Evolutionary conservation across 1,284 basidiomycete species (phyloP).

Genomic region (Malassezia sp.): DNA sequence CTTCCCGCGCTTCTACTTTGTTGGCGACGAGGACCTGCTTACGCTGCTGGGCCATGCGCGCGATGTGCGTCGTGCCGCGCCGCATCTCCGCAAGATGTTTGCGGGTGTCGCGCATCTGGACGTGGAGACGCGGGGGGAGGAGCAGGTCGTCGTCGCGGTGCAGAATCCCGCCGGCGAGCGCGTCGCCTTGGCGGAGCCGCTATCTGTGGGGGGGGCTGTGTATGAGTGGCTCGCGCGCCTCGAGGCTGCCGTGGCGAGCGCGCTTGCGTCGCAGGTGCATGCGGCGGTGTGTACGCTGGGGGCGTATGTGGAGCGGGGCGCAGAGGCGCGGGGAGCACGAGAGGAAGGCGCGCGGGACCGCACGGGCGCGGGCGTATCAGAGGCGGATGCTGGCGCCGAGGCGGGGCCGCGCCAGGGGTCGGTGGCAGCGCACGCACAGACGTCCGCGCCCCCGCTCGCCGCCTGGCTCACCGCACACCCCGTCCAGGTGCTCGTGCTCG

Average conservation of each 20-base stretch:
- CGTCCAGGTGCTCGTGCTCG: conserved; percentile 86
- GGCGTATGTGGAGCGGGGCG: conserved; percentile 59
- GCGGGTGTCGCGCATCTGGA: conserved; percentile 83
- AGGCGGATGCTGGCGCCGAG: no score
- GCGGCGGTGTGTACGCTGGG: conserved; percentile 69
- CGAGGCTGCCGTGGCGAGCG: conserved; percentile 86
- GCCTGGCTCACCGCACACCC: conserved; percentile 85
- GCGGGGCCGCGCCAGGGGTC: no score
- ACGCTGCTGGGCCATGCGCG: conserved; percentile 99
- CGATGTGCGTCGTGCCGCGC: conserved; percentile 91
- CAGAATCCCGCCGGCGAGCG: conserved; percentile 71
- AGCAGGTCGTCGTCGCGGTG: conserved; percentile 27
- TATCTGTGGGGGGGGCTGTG: conserved; percentile 91
- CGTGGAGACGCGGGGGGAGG: conserved; percentile 61
- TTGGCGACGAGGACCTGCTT: conserved; percentile 94
- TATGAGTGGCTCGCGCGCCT: conserved; percentile 94
- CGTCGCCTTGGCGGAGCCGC: conserved; percentile 66
- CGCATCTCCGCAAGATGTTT: conserved; percentile 99
- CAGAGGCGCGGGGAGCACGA: no score
- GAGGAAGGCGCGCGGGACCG: conserved; percentile 47
- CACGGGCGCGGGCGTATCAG: no score
- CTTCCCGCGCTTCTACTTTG: conserved; percentile 99
- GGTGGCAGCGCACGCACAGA: no score
- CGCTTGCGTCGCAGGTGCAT: conserved; percentile 69
- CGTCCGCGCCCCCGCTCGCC: no score